Conservation (phyloP, 352 stramenopile species). For the Phytophthora hybrid region DNA sequence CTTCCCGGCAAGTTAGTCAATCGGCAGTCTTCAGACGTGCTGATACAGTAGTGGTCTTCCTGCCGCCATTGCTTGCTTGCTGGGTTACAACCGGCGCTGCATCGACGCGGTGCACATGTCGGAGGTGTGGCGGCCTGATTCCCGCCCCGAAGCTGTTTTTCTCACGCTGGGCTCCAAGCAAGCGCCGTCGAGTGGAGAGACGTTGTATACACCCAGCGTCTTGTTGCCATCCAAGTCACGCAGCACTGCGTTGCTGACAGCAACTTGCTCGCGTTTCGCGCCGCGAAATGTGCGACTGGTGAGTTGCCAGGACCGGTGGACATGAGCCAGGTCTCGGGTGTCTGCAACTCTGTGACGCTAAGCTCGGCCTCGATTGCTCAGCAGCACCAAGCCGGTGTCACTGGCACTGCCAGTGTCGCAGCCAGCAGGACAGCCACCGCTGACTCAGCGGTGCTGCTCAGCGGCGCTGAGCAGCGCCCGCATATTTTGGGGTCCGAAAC, state of each 20-base stretch:
- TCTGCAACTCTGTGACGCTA: background rate
- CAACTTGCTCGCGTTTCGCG: background rate
- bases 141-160: background rate
- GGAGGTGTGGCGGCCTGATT: background rate
- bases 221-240: background rate
- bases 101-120: constrained; percentile 3
- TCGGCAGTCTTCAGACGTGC: background rate
- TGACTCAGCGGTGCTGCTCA: too few relatives aligned
- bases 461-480: background rate
- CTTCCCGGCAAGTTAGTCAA: background rate
- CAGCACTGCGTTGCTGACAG: background rate
- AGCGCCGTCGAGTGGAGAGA: background rate
- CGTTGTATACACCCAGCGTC: background rate
- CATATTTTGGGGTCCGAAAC: background rate
- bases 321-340: background rate
- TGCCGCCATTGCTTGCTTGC: background rate
- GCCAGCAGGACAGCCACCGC: background rate
- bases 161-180: background rate
- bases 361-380: background rate
- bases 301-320: background rate
- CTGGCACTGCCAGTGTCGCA: background rate
- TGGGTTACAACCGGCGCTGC: background rate
- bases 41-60: too few relatives aligned
- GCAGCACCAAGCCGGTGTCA: background rate
- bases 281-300: background rate